Base-by-base conservation (phyloP, 2,329 filamentous ascomycete genomes). In the Xylariaceae sp. region DNA sequence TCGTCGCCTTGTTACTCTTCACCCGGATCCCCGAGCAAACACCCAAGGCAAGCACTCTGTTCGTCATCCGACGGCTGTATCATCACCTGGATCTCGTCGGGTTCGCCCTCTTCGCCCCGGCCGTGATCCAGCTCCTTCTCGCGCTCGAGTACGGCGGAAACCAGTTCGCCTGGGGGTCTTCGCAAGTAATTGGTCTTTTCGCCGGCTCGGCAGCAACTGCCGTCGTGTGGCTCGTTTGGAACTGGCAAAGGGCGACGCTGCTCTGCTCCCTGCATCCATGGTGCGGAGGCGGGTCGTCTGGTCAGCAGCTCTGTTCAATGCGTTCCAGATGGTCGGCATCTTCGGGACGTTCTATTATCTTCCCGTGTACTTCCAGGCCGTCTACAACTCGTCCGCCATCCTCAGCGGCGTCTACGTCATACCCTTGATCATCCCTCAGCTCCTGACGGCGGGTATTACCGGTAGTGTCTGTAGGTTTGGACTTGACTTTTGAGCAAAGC, bases 141-240 rank as follows among this genome's bases (percentile, higher is more conserved):
- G 57, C 59, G 9, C 40, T 60, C 0, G 52, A 60, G 39, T 60
- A 46, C 41, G 59, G 59, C 9, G 59, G 57, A 3, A 47, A 44
- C 3, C 47, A 50, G 5, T 56, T 53, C 33, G 11, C 57, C 1
- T 63, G 59, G 59, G 47, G 44, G 3, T 50, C 45, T 4, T 48
- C 48, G 4, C 34, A 30, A 3, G 42, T 57, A 2, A 53, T 57
- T n/a, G 50, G 50, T 1, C 41, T 55, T 3, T 48, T 57, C 29
- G 23, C 39, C 15, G 48, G 49, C 1, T 16, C 44, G 12, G 38
- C 9, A 8, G 34, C 40, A 6, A 48, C 54, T 4, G 30, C 51
- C 7, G 23, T 47, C n/a, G 39, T 46, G 6, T 58, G 56, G 41
- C 21, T 40, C 3, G 8, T 50, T 23, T 51, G 50, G 38, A 54